Evolutionary conservation across 495 filamentous ascomycete genomes (phyloP), one percentile per base, ranked within the genome.

Genomic region (Sporormia fimetaria): DNA sequence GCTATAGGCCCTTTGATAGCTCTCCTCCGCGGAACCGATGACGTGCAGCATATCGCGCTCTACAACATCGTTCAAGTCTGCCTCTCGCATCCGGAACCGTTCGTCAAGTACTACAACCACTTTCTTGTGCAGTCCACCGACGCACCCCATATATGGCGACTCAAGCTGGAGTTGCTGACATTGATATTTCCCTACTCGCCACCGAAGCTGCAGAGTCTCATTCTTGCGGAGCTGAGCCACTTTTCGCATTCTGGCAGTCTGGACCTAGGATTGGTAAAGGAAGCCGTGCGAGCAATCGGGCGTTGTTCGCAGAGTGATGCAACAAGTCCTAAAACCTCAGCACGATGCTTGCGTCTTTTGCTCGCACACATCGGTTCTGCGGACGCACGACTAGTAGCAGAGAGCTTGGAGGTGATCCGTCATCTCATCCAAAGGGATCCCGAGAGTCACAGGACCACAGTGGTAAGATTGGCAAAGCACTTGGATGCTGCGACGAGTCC

Each of bases 371-470:
- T 96, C 40, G 81, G 81, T 29, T 85, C 78, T 57, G 63, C 83
- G 11, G 84, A 94, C 52, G 81, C 83, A 4, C 84, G 80, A 7
- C 71, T 96, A 3, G 87, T 87, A 0, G 86, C 87, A 4, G 90
- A 95, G 50, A 83, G 83, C 8, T 59, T 96, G 48, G 94, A 88
- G 5, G 87, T 94, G 1, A 85, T 98, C 32, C 76, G 90, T 4
- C 90, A 95, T 62, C 73, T 98, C 20, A 95, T 98, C 32, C 90
- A 95, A 57, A 85, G 88, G 56, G 74, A 90, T 46, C 85, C 90
- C 4, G 59, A 67, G 16, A 74, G 75, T 10, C 90, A 95, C 52
- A 66, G 66, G 21, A 69, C 66, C 37, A 98, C 88, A 0, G 87
- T 98, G 4, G 75, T 94, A 24, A 72, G 84, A 31, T 65, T 98